Conservation (phyloP, 805 yeast genomes). For the Ogataea angusta region DNA sequence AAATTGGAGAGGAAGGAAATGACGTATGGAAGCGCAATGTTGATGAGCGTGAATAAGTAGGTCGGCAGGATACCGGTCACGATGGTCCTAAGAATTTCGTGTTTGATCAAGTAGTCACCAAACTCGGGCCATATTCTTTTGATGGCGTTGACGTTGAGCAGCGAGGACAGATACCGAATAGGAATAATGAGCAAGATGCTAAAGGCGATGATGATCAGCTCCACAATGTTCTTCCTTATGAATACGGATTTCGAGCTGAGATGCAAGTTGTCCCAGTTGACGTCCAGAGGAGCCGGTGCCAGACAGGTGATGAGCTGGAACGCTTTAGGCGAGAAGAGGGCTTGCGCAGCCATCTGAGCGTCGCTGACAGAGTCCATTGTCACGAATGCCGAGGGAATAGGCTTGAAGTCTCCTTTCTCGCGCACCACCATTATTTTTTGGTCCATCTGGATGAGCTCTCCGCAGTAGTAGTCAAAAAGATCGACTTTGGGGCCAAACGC, state of each 20-base stretch:
- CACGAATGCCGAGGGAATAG: slow-evolving; percentile 58
- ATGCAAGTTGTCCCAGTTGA: slow-evolving; percentile 68
- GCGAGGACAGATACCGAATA: slow-evolving; percentile 53
- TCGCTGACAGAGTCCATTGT: slow-evolving; percentile 93
- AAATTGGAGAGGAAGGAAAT: slow-evolving; percentile 46
- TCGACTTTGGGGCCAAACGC: slow-evolving; percentile 30
- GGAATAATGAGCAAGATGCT: slow-evolving; percentile 53
- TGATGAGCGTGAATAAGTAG: slow-evolving; percentile 52
- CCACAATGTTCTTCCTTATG: slow-evolving; percentile 31
- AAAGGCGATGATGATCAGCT: slow-evolving; percentile 42
- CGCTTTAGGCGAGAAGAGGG: slow-evolving; percentile 86
- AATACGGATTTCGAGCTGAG: slow-evolving; percentile 39
- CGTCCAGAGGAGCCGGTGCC: slow-evolving; percentile 97
- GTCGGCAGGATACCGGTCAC: slow-evolving; percentile 65
- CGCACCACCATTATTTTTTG: slow-evolving; percentile 35
- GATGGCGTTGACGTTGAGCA: slow-evolving; percentile 53
- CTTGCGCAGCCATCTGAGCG: slow-evolving; percentile 97
- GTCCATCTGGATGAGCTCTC: slow-evolving; percentile 37
- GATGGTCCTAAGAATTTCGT: slow-evolving; percentile 49
- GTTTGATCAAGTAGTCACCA: slow-evolving; percentile 49
- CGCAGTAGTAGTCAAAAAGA: slow-evolving; percentile 34
- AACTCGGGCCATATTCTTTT: slow-evolving; percentile 57
- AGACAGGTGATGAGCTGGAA: slow-evolving; percentile 76
- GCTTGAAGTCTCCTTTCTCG: slow-evolving; percentile 36
- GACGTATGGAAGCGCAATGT: slow-evolving; percentile 52